Base-by-base conservation (phyloP, 441 rosid genomes). In the Dalechampia spathulata region DNA sequence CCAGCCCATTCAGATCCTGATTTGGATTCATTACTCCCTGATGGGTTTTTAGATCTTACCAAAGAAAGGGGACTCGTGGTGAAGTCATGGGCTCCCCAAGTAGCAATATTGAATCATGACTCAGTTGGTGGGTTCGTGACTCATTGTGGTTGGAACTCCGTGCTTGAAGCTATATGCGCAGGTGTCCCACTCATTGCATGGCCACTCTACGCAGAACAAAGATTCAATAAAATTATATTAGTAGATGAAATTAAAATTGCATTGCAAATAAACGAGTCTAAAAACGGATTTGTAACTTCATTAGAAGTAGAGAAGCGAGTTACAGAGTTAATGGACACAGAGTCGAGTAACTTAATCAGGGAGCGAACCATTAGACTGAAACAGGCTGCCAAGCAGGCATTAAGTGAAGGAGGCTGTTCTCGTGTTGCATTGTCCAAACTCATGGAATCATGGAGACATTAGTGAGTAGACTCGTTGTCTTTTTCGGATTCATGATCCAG, bases 121-220 rank as follows among this genome's bases (percentile, higher is more conserved):
- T 62, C 79, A 1, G 66, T 68, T 0, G 79, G 79, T 10, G 76
- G 76, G 21, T 75, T 75, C 27, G 67, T 75, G 61, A 71, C 61
- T 28, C 79, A 75, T 55, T 64, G 79, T 28, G 78, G 78, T 15
- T 75, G 79, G 79, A 75, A 75, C 61, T 76, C 78, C 14, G 73
- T 69, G 20, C 67, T 73, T 7, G 78, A 77, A 45, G 63, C 76
- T 0, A 58, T 71, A 27, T 19, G 57, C 1, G 76, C 71, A 2
- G 82, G 82, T 5, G 73, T 74, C 17, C 79, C 79, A 6, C 64
- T 77, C 66, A 28, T 74, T 32, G 72, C 75, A 0, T 77, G 83
- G 83, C 78, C 80, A 11, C 55, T 70, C 5, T 70, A 75, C 27
- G 78, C 74, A 0, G 79, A 74, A 66, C 78, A 75, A 55, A 62